Evolutionary conservation across 2,329 filamentous ascomycete genomes (phyloP), one percentile per base, ranked within the genome.

Genomic region (Sporothrix mexicana): DNA sequence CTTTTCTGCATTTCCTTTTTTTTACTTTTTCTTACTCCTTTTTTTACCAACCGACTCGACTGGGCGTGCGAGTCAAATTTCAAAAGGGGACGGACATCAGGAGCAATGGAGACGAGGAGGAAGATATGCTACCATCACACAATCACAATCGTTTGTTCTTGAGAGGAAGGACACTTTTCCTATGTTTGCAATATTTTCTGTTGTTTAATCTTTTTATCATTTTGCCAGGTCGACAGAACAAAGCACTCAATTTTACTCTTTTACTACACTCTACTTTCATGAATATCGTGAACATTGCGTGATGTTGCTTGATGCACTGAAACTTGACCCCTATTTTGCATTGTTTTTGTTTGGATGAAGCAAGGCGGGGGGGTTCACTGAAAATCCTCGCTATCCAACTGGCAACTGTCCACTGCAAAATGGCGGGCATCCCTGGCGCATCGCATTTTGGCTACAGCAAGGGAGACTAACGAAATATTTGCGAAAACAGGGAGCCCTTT

Each of bases 21-120:
- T 30, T 2, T 47, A 53, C 15, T 61, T 25, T 61, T 62, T 10
- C 9, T 15, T 17, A 12, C 3, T 36, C 36, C 9, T 47, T 59
- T 59, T n/a, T 64, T 15, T 71, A 71, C 25, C 10, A 25, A 6
- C 51, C n/a, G 55, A 72, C 61, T 72, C 72, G 69, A 67, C 72
- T 70, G 30, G 69, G 69, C 69, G 72, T 61, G 69, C 69, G 72
- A 72, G 69, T 69, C 53, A 62, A 15, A 30, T 3, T 15, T 25
- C 25, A 13, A 25, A 64, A 43, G 62, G 62, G 69, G 43, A 49
- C 23, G 10, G 55, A 15, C 17, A 57, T 2, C 45, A 36, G 55
- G 12, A 71, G 45, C 47, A 41, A 23, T 20, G 47, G 25, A 43
- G 45, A 59, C 6, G 30, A 30, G 8, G 20, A 51, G 23, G 64